Evolutionary conservation across 495 filamentous ascomycete species (phyloP), one percentile per base, ranked within the genome.

Genomic region (Daldinia loculata): DNA sequence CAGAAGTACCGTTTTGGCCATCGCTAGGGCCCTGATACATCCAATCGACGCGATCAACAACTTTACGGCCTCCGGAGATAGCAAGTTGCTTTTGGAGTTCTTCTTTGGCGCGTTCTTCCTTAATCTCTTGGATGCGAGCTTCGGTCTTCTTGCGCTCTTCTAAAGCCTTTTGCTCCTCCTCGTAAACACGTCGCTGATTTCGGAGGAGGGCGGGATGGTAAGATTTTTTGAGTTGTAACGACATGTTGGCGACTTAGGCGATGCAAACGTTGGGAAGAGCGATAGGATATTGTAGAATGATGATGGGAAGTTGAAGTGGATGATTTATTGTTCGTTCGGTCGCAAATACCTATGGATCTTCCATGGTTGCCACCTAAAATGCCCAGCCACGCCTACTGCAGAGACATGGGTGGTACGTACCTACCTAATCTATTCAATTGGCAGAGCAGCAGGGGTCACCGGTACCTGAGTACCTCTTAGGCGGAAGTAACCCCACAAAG

Each of bases 201-300:
- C 87, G 88, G 79, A 93, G 87, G 56, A 94, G 85, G 59, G 88
- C 86, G 57, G 93, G 93, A 76, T 99, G 95, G 91, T 94, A 99
- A 84, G 92, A 95, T 85, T 99, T 99, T 83, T 99, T 99, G 73
- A 97, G 82, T 73, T 97, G 97, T 76, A 97, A 91, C 83, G 91
- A 90, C 92, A 95, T 95, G 61, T 85, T 92, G 82, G 74, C 71
- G 74, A 77, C 39, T 67, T 75, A 63, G 61, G 17, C 8, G 12
- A 48, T 39, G 53, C 34, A 59, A 39, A 69, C 63, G 63, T 56
- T 68, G 66, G 52, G 27, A 69, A 24, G 58, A 48, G 34, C n/a
- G 22, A 29, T 39, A 26, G 34, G n/a, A 24, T 11, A 26, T 51
- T 61, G 6, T 15, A 27, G 56, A 41, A 19, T 36, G 39, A 39